These are phyloP conservation scores for Kregervanrija fluxuum DNA, from an alignment of 805 yeast genomes.

Conservation along the genomic window DNA sequence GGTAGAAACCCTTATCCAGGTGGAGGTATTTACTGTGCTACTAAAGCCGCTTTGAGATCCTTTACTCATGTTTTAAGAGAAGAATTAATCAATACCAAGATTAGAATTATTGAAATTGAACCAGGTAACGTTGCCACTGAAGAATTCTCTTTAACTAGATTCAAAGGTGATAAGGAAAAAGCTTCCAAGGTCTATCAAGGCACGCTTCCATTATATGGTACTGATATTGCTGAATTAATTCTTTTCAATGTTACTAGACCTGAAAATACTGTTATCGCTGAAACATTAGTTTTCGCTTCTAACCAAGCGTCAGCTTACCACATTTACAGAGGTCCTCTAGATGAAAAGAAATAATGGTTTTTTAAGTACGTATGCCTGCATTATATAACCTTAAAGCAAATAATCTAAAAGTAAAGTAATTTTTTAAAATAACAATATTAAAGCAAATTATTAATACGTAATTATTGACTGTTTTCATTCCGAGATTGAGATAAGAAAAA, in stretches of 20 bases:
- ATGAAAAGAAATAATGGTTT: conserved; percentile 1
- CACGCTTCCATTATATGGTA: conserved; percentile 62
- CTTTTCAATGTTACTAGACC: conserved; percentile 61
- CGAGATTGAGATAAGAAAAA: no score
- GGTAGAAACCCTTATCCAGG: conserved; percentile 77
- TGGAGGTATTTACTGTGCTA: conserved; percentile 71
- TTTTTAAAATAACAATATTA: no score
- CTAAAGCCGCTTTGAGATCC: conserved; percentile 66
- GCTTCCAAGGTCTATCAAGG: conserved; percentile 64
- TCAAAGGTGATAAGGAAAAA: conserved; percentile 50
- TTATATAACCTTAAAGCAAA: no score
- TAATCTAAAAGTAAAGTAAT: no score
- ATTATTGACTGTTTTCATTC: no score
- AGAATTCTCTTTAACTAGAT: conserved; percentile 61
- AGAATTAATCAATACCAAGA: conserved; percentile 43
- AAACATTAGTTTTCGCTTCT: conserved; percentile 73
- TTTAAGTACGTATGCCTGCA: no score
- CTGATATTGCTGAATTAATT: conserved; percentile 70
- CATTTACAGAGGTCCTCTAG: conserved; percentile 34
- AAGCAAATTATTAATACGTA: no score
- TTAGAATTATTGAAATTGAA: conserved; percentile 66
- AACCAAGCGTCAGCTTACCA: conserved; percentile 79
- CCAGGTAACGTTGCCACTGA: conserved; percentile 75
- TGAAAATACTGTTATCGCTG: conserved; percentile 69
- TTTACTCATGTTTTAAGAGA: conserved; percentile 61